A percentile compares a stretch with the other conserved stretches of the same genome.
Conservation (phyloP, 2,329 filamentous ascomycete species). For the Fusarium sp. region DNA sequence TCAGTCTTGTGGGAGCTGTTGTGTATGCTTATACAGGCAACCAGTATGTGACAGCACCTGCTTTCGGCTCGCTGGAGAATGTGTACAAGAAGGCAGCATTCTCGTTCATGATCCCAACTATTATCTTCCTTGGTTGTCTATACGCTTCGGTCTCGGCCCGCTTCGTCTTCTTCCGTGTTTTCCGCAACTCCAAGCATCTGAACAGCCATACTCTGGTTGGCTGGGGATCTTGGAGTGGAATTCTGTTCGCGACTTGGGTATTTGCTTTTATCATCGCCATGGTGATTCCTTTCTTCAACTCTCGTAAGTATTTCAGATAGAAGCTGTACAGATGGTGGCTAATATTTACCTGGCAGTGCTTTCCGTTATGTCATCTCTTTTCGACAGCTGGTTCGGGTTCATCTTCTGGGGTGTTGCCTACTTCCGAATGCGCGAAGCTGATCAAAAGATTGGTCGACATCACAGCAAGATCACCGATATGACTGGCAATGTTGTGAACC, state of each 20-base stretch:
- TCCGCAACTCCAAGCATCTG: conserved; percentile 83
- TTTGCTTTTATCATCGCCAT: conserved; percentile 92
- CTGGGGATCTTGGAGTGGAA: conserved; percentile 82
- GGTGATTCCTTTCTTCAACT: conserved; percentile 93
- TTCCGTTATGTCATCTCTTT: conserved; percentile 87
- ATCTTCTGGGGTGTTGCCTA: conserved; percentile 93
- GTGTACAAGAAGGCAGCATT: conserved; percentile 90
- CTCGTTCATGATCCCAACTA: conserved; percentile 94
- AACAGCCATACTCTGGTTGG: conserved; percentile 83
- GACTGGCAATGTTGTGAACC: conserved; percentile 74
- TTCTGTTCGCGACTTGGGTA: conserved; percentile 80
- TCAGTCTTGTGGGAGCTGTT: conserved; percentile 83
- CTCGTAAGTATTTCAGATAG: conserved; percentile 60
- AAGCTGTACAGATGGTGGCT: neutral
- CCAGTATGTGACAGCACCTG: conserved; percentile 88
- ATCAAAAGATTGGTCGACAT: conserved; percentile 65
- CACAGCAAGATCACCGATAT: conserved; percentile 65
- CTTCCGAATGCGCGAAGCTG: conserved; percentile 78
- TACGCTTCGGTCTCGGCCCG: conserved; percentile 92
- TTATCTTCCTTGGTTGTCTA: conserved; percentile 91
- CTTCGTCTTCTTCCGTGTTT: conserved; percentile 92
- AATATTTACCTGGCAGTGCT: conserved; percentile 59
- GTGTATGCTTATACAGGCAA: conserved; percentile 91
- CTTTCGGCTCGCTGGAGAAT: conserved; percentile 85
- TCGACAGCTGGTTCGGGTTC: conserved; percentile 94